Evolutionary conservation across 345 rosid species (phyloP), one percentile per base, ranked within the genome.

Genomic region (Hevea brasiliensis): DNA sequence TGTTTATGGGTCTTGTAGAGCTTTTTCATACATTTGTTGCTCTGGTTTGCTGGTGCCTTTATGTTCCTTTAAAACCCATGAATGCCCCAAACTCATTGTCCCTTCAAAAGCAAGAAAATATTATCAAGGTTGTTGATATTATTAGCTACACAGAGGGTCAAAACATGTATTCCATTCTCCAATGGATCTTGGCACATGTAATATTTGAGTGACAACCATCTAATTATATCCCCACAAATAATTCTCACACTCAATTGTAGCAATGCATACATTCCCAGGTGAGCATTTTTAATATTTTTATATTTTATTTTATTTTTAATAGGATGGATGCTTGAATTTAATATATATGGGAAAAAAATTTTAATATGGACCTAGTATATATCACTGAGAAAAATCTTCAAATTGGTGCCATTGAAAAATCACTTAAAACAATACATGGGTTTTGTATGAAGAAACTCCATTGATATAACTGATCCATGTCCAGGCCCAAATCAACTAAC

Each of bases 71-170:
- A 51, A 67, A 67, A 67, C 59, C 29, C 12, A 67, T 27, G 71
- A 67, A 65, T 65, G 8, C 69, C 69, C 40, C 40, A 65, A 51
- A 67, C 71, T 67, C 71, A 67, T 50, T 29, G 71, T 67, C 71
- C 59, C 71, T 67, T 67, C 44, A 67, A 67, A 67, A 67, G 71
- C 58, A 67, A 67, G 59, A 18, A 67, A 51, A 67, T 67, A 67
- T 67, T 50, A 67, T 67, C 60, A 40, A 48, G 58, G 70, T 66
- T 47, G 70, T 66, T 66, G 58, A 66, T 66, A 66, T 66, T 35
- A 66, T 66, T 66, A 66, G 41, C 57, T 51, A 48, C 41, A 66
- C 8, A 3, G 57, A 24, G 70, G 54, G 69, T 6, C 40, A 24
- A 24, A 66, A 32, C 12, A 24, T 27, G 37, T 17, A 23, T 20